These are phyloP conservation scores for Solanum pinnatisectum DNA, from an alignment of 257 asterid species.

Conservation along the genomic window DNA sequence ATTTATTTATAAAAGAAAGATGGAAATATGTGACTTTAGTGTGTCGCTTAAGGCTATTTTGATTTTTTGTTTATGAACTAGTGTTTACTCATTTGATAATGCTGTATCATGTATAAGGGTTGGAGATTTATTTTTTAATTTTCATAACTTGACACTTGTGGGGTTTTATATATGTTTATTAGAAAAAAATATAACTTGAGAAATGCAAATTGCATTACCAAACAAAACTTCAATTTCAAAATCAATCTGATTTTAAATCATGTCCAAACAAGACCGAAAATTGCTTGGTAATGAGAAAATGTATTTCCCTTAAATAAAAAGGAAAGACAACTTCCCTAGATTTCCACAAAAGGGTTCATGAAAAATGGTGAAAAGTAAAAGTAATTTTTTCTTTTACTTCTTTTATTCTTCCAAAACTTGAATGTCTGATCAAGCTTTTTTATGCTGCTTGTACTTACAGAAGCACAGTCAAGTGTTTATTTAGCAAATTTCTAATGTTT, in stretches of 20 bases:
- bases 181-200: too few species aligned
- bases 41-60: not conserved
- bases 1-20: not conserved
- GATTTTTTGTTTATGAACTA: too few species aligned
- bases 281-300: too few species aligned
- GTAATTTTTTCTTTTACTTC: not conserved
- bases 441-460: not conserved
- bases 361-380: not conserved
- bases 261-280: too few species aligned
- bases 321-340: not conserved
- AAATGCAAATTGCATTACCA: accelerated
- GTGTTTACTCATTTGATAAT: too few species aligned
- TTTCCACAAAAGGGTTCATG: not conserved
- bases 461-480: not conserved
- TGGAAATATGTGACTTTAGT: not conserved
- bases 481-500: not conserved
- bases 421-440: not conserved
- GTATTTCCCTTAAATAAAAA: not conserved
- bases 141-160: too few species aligned
- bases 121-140: too few species aligned
- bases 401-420: not conserved
- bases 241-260: too few species aligned
- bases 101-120: too few species aligned
- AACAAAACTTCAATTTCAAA: too few species aligned
- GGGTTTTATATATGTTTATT: too few species aligned